Conservation (phyloP, 176 grass and related monocot species). For the Aegilops bicornis region DNA sequence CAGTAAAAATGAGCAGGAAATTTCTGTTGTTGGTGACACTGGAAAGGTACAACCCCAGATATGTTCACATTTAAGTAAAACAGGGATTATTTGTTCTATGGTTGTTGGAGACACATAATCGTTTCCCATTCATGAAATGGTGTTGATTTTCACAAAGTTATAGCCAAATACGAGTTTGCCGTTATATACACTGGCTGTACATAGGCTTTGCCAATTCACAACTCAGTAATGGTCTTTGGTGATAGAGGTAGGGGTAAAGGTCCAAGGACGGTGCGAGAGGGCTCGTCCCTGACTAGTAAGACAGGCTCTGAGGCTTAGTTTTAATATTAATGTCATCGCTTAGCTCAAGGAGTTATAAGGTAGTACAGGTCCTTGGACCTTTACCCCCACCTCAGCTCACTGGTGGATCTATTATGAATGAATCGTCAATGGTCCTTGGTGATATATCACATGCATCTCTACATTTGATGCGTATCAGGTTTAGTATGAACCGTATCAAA, state of each 20-base stretch:
- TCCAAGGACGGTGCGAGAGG: background rate
- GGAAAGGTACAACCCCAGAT: slow-evolving; percentile 64
- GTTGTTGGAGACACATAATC: background rate
- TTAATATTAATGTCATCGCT: background rate
- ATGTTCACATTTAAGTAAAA: slow-evolving; percentile 5
- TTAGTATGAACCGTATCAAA: background rate
- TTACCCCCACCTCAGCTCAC: too few species aligned
- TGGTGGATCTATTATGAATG: background rate
- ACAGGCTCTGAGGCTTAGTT: background rate
- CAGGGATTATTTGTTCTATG: too few species aligned
- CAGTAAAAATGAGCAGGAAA: slow-evolving; percentile 94
- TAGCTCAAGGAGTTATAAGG: background rate
- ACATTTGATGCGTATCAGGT: slow-evolving; percentile 10
- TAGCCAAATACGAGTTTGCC: background rate
- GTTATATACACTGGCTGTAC: background rate
- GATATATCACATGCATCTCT: slow-evolving; percentile 12
- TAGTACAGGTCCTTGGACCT: too few species aligned
- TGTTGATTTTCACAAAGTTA: background rate
- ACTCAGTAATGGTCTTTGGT: background rate
- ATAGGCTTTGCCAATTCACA: background rate
- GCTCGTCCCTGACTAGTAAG: background rate
- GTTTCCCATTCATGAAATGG: background rate
- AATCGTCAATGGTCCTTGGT: background rate
- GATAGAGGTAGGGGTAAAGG: background rate
- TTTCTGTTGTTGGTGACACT: slow-evolving; percentile 82